phyloP scores from a whole-genome alignment of 2,329 filamentous ascomycete genomes.

The Sporothrix dimorphospora region DNA sequence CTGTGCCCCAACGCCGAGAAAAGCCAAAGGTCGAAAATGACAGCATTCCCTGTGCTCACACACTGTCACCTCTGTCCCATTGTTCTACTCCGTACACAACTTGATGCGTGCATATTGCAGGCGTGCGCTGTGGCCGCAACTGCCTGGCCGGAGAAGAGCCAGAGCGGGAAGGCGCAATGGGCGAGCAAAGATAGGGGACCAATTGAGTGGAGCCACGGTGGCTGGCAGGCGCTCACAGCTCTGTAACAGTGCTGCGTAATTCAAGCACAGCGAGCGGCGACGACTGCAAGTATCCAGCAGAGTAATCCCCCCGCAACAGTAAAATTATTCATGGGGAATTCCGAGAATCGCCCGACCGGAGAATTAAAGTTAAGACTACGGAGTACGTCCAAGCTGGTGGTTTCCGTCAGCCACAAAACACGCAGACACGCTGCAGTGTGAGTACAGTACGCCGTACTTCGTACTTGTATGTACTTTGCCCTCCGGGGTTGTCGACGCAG shows the following conservation, averaged over 20 bases:
- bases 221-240: not conserved
- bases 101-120: not conserved
- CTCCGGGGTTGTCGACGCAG: not conserved
- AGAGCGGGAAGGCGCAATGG: not conserved
- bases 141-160: not conserved
- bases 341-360: slow-evolving; percentile 14
- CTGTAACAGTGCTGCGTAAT: not conserved
- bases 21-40: slow-evolving; percentile 1
- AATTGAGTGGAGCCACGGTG: not conserved
- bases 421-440: not conserved
- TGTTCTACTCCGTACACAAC: not conserved
- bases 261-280: not conserved
- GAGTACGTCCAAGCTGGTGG: not conserved
- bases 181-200: not conserved
- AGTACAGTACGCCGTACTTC: not conserved
- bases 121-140: not conserved
- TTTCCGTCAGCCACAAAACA: not conserved
- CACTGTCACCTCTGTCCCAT: not conserved
- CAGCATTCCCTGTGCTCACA: not conserved
- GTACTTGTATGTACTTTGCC: not conserved
- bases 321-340: slow-evolving; percentile 9
- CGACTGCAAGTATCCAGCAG: not conserved
- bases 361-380: not conserved
- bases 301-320: not conserved
- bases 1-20: slow-evolving; percentile 13